Evolutionary conservation across 2,329 filamentous ascomycete species (phyloP).

Genomic region (Coniella lustricola): DNA sequence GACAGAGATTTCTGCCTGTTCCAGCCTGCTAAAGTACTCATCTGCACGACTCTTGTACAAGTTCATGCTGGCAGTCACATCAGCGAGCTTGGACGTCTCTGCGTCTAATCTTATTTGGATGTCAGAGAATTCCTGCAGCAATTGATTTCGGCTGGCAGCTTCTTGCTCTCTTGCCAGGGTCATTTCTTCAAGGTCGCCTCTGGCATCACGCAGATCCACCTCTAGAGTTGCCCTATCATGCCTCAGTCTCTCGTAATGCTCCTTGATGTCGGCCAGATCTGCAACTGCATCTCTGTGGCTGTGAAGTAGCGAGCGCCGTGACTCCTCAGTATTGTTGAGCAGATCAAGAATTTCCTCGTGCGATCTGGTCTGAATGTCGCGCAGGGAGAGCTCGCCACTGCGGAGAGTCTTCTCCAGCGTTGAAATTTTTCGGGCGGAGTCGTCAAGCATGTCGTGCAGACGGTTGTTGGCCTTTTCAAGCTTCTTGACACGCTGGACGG

Average conservation of each 20-base stretch:
- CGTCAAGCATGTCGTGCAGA: constrained; percentile 89
- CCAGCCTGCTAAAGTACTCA: constrained; percentile 94
- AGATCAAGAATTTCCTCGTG: constrained; percentile 92
- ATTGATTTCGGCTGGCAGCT: constrained; percentile 74
- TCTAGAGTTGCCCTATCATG: constrained; percentile 73
- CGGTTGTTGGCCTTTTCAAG: constrained; percentile 87
- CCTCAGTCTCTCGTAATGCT: constrained; percentile 78
- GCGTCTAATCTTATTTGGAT: constrained; percentile 88
- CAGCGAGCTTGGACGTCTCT: constrained; percentile 76
- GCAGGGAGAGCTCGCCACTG: constrained; percentile 78
- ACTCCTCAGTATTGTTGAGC: constrained; percentile 88
- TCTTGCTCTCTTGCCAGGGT: constrained; percentile 76
- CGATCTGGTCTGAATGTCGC: constrained; percentile 86
- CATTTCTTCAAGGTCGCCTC: constrained; percentile 78
- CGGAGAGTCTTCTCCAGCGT: constrained; percentile 79
- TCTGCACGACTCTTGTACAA: constrained; percentile 89
- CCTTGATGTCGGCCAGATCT: constrained; percentile 80
- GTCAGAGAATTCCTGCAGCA: constrained; percentile 88
- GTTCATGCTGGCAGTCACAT: constrained; percentile 75
- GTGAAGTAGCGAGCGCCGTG: constrained; percentile 71
- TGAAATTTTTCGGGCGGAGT: constrained; percentile 88
- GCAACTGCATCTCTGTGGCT: constrained; percentile 79
- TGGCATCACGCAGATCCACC: constrained; percentile 77
- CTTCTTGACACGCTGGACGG: constrained; percentile 75
- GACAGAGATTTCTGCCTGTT: constrained; percentile 93